Base-by-base conservation (phyloP, 129 eudicot genomes). In the Solidago caesia region DNA sequence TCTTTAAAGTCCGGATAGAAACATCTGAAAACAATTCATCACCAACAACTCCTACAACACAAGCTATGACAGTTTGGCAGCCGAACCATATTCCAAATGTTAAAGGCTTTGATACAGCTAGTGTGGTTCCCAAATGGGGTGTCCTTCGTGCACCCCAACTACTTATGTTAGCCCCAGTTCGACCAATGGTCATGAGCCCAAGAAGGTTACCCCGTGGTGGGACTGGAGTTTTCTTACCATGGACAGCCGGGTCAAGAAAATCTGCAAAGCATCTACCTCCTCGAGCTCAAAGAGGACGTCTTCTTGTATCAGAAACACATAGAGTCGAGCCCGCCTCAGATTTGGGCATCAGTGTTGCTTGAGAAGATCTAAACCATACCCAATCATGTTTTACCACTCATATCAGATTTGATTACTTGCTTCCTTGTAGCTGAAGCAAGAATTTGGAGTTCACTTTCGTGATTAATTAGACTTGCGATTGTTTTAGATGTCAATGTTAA, bases 221-320 rank as follows among this genome's bases (percentile, higher is more conserved):
- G 8, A 95, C 99, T 0, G 99, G 99, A 27, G 99, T 95, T 59
- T 95, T 95, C 96, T 76, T 95, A 86, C 99, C 99, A 8, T 91
- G 97, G 98, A 65, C 75, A 2, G 88, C 67, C 29, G 89, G 91
- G 27, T 75, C 92, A 53, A 82, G 95, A 60, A 95, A 85, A 52
- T 90, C 86, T 2, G 79, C 88, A 2, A 91, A 78, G 74, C 99
- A 95, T 75, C 85, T 91, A 26, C 99, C 99, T 13, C 99, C 99
- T 47, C 96, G 99, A 33, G 97, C 99, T 11, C 97, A 89, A 68
- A 88, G 84, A 53, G 89, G 94, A 8, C 84, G 97, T 45, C 83
- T 85, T 79, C 99, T 95, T 33, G 88, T 96, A 48, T 83, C 77
- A 8, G 92, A 85, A 67, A 4, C 85, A 27, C 85, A 77, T 13